Evolutionary conservation across 108 stramenopile genomes (phyloP).

Genomic region (Nitzschia putrida): DNA sequence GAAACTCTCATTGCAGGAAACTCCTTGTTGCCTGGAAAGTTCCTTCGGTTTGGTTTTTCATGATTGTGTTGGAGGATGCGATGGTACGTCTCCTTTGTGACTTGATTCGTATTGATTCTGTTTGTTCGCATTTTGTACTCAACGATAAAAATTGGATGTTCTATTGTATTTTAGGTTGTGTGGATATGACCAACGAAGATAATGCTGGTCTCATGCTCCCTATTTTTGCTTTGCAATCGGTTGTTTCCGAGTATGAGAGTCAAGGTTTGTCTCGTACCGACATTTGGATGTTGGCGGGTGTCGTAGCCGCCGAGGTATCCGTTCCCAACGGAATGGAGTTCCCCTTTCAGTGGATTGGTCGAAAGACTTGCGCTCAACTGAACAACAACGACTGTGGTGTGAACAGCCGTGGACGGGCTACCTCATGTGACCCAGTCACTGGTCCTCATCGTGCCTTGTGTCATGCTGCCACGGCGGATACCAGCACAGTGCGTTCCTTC

Average conservation of each 20-base stretch:
- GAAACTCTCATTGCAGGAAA: slow-evolving; percentile 5
- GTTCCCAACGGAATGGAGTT: slow-evolving; percentile 28
- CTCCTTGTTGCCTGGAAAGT: slow-evolving; percentile 26
- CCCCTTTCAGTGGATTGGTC: slow-evolving; percentile 38
- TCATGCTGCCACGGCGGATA: slow-evolving; percentile 32
- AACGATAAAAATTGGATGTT: neutral
- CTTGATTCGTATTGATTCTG: too few relatives aligned
- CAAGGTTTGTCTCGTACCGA: slow-evolving; percentile 49
- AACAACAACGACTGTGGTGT: slow-evolving; percentile 25
- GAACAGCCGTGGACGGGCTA: slow-evolving; percentile 14
- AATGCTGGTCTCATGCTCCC: slow-evolving; percentile 47
- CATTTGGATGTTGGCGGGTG: slow-evolving; percentile 53
- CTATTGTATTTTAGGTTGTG: slow-evolving; percentile 31
- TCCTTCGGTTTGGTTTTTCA: slow-evolving; percentile 58
- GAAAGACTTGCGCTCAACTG: slow-evolving; percentile 26
- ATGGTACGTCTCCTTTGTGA: neutral
- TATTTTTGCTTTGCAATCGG: slow-evolving; percentile 37
- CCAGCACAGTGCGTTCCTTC: slow-evolving; percentile 29
- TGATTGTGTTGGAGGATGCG: slow-evolving; percentile 58
- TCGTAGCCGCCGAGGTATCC: slow-evolving; percentile 45
- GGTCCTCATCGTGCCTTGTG: slow-evolving; percentile 25
- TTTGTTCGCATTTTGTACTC: too few relatives aligned
- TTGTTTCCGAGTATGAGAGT: slow-evolving; percentile 36
- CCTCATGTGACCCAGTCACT: slow-evolving; percentile 15
- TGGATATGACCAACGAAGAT: slow-evolving; percentile 48